phyloP scores from a whole-genome alignment of 495 filamentous ascomycete genomes.

The Glarea lozoyensis region DNA sequence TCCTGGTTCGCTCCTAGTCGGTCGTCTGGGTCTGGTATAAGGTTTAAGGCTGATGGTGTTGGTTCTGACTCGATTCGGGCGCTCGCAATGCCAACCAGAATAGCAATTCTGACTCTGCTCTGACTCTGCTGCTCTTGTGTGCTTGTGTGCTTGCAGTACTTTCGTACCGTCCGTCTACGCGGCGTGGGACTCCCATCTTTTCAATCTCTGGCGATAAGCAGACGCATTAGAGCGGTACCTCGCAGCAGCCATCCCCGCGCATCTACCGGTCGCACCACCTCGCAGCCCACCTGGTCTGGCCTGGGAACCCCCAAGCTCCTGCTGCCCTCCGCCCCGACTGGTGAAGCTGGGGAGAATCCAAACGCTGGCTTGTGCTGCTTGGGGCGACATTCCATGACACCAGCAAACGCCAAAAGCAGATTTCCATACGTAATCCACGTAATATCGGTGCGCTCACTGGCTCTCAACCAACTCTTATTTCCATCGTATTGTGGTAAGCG shows the following conservation, averaged over 20 bases:
- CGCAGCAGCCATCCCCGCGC: too few relatives aligned
- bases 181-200: too few relatives aligned
- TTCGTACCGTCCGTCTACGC: too few relatives aligned
- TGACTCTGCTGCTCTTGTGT: conserved; percentile 1
- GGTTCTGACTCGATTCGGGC: background rate
- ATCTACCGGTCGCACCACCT: too few relatives aligned
- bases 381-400: conserved; percentile 13
- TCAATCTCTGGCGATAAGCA: background rate
- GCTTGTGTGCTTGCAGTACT: background rate
- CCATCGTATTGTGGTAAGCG: background rate
- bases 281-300: conserved; percentile 10
- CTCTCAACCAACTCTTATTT: conserved; percentile 3
- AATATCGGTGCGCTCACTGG: conserved; percentile 1
- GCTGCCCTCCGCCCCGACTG: background rate
- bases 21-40: too few relatives aligned
- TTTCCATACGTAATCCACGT: conserved; percentile 17
- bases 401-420: conserved; percentile 17
- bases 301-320: background rate
- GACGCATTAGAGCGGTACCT: conserved; percentile 4
- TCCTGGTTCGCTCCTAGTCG: too few relatives aligned
- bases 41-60: background rate
- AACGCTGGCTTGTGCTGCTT: background rate
- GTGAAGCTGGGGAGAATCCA: background rate
- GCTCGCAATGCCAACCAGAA: background rate
- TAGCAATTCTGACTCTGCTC: background rate